A percentile compares a stretch with the other conserved stretches of the same genome.
phyloP scores from a whole-genome alignment of 805 yeast species.

The Ogataea methanolica region DNA sequence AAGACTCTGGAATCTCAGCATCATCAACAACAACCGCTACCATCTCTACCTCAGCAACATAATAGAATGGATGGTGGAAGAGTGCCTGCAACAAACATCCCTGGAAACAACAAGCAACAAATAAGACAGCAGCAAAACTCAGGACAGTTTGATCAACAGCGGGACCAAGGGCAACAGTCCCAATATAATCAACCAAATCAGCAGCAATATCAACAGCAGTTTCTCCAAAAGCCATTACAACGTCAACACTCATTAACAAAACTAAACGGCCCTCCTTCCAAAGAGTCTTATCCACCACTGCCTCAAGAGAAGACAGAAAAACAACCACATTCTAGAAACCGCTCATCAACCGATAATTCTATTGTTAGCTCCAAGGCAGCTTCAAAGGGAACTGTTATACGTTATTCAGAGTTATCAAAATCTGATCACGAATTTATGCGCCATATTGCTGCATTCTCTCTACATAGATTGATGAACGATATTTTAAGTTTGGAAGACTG shows the following conservation, averaged over 20 bases:
- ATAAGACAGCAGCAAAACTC: no score
- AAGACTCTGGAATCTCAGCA: constrained; percentile 10
- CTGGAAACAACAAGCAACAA: neutral
- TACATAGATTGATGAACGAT: constrained; percentile 31
- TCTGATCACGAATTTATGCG: constrained; percentile 55
- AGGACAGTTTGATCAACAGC: no score
- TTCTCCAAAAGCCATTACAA: neutral
- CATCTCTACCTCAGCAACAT: neutral
- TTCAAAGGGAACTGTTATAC: constrained; percentile 36
- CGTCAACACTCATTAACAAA: neutral
- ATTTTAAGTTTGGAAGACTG: constrained; percentile 36
- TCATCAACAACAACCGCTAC: neutral
- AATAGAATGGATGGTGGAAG: neutral
- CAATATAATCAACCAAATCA: neutral
- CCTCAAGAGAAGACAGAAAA: neutral
- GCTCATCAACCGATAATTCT: neutral
- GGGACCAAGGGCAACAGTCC: no score
- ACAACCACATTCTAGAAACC: neutral
- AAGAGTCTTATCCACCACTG: neutral
- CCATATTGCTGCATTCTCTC: constrained; percentile 54
- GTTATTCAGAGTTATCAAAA: constrained; percentile 60
- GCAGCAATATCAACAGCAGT: neutral
- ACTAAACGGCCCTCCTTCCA: neutral
- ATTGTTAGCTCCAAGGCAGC: neutral
- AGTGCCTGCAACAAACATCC: neutral